Evolutionary conservation across 108 stramenopile genomes (phyloP), one percentile per base, ranked within the genome.

Genomic region (Nitzschia sp.): DNA sequence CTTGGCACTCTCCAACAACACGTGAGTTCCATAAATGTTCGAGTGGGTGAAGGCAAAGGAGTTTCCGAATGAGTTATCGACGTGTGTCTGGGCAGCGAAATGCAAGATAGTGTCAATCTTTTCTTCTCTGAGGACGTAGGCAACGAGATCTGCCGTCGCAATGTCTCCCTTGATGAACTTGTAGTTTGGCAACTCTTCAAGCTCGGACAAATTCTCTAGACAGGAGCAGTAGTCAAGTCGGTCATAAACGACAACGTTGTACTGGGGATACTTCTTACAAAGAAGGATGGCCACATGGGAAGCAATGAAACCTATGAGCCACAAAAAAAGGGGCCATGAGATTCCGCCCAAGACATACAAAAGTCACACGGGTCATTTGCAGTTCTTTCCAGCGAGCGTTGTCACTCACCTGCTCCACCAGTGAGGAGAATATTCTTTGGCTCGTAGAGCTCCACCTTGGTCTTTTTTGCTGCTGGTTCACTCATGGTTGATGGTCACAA

Each of bases 11-110:
- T 99, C 98, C 39, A 99, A 83, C 42, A 99, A 79, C 8, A 98
- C 97, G 80, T 99, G 98, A 15, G 98, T 99, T 34, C 98, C 98
- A 66, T 87, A 89, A 65, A 99, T 98, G 79, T 99, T 98, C 76
- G 91, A 94, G 43, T 95, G 88, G 54, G 98, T 98, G 80, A 99
- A 99, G 66, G 89, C 91, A 80, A 99, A 96, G 29, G 96, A 97
- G 81, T 99, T 99, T 17, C 98, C 98, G 67, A 99, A 99, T 17
- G 96, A 97, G 88, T 99, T 99, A 83, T 99, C 98, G 39, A 95
- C 93, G 76, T 91, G 91, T 7, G 97, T 99, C 79, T 99, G 97
- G 10, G 98, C 98, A 6, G 98, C 97, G 72, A 99, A 98, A 82
- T 99, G 98, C 79, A 99, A 84, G 69, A 98, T 91, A 52, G 97